Evolutionary conservation across 805 yeast genomes (phyloP), one percentile per base, ranked within the genome.

Genomic region (Cyberlindnera mississippiensis): DNA sequence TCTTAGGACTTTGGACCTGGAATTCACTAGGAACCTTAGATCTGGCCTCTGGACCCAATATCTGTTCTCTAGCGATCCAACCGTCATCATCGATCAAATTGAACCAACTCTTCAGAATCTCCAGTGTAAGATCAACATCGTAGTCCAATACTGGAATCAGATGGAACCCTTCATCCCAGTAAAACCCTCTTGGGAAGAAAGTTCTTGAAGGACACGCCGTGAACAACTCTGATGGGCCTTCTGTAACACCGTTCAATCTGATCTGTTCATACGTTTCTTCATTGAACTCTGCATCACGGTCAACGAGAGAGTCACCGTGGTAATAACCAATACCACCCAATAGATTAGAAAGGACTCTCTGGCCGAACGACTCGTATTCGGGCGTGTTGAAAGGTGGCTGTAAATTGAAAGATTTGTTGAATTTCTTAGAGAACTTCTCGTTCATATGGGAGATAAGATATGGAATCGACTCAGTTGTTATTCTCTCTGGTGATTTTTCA

Each of bases 141-240:
- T 83, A 90, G 36, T 83, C 82, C 52, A 85, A 62, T 29, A 93
- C 67, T 7, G 95, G 95, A 31, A 90, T 68, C 45, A 91, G 68
- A 61, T 91, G 96, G 63, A 93, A 93, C 0, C 99, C 99, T 64
- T 93, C 99, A 63, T 93, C 99, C 99, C 99, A 93, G 58, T 86
- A 88, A 57, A 93, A 93, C 0, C 99, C 99, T 49, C 99, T 74
- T 4, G 99, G 98, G 63, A 93, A 93, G 57, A 86, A 87, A 1
- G 96, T 87, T 39, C 99, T 73, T 37, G 96, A 86, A 2, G 99
- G 99, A 27, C 88, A 93, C 17, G 88, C 71, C 0, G 93, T 76
- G 55, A 89, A 86, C 37, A 93, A 64, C 49, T 82, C 86, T 46
- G 67, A 64, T 2, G 96, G 96, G 0, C 90, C 93, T 55, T 86